Conservation (phyloP, 139 green algal genomes). For the Asterochloris erici region DNA sequence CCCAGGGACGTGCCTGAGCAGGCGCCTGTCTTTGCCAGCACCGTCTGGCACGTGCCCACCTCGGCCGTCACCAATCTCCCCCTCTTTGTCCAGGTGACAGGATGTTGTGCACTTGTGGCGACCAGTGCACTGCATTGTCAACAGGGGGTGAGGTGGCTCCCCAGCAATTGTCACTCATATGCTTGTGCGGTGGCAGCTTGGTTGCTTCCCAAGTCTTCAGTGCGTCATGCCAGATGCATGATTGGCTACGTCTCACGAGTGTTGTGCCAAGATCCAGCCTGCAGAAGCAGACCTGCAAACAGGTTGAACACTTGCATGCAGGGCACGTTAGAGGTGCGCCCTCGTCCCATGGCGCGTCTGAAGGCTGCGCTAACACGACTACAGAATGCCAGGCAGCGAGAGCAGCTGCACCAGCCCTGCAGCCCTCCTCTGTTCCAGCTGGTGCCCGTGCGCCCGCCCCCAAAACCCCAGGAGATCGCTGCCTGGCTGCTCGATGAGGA, state of each 20-base stretch:
- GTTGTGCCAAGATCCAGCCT: neutral
- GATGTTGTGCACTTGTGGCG: too few species aligned
- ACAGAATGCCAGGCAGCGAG: neutral
- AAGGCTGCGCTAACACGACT: neutral
- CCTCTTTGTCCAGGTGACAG: neutral
- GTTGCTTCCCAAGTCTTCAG: too few species aligned
- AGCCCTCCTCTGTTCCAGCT: slow-evolving; percentile 1
- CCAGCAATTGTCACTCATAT: too few species aligned
- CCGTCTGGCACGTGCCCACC: slow-evolving; percentile 45
- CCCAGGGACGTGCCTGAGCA: slow-evolving; percentile 41
- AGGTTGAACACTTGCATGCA: neutral
- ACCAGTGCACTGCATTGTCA: too few species aligned
- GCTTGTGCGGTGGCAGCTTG: too few species aligned
- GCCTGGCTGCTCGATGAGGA: slow-evolving; percentile 38
- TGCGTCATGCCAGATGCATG: too few species aligned
- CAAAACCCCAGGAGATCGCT: slow-evolving; percentile 25
- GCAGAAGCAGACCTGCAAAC: neutral
- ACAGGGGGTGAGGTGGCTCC: too few species aligned
- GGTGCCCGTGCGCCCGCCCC: slow-evolving; percentile 24
- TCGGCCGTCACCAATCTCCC: slow-evolving; percentile 28
- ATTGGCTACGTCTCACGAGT: neutral
- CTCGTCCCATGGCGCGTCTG: slow-evolving; percentile 1
- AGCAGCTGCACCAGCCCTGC: neutral
- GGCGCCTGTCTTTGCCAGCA: slow-evolving; percentile 47
- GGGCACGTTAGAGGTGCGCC: too few species aligned